Base-by-base conservation (phyloP, 148 eudicot genomes). In the Cornus suecica region DNA sequence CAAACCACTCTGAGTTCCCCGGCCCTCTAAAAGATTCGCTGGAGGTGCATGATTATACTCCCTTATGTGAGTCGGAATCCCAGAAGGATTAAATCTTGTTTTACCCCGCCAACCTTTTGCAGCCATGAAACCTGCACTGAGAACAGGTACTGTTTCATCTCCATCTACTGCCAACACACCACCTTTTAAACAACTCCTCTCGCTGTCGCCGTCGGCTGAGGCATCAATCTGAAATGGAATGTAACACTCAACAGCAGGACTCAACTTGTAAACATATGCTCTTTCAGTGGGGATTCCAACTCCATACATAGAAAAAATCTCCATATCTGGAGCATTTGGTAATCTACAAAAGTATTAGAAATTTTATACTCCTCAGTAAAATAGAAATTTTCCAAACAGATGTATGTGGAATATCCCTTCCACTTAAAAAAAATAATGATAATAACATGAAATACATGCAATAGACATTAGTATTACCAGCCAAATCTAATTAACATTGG, bases 221-320 rank as follows among this genome's bases (percentile, higher is more conserved):
- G 85, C 79, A 78, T 90, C 97, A 37, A 94, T 94, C 75, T 90
- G 97, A 68, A 89, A 94, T 65, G 98, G 98, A 76, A 94, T 94
- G 81, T 82, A 79, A 75, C 98, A 94, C 51, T 86, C 92, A 8
- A 84, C 88, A 2, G 80, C 78, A 23, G 94, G 76, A 34, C 82
- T 85, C 60, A 82, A 73, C 85, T 91, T 91, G 72, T 94, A 94
- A 15, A 94, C 80, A 66, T 94, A 94, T 20, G 98, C 88, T 84
- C 98, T 88, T 72, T 94, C 97, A 4, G 98, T 94, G 24, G 97
- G 97, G 61, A 94, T 80, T 65, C 98, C 98, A 23, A 94, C 94
- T 41, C 98, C 98, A 72, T 94, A 94, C 82, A 94, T 81, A 16
- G 94, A 94, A 76, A 83, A 91, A 10, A 94, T 87, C 82, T 94